phyloP scores from a whole-genome alignment of 139 green algal species.

The Zygnema circumcarinatum region DNA sequence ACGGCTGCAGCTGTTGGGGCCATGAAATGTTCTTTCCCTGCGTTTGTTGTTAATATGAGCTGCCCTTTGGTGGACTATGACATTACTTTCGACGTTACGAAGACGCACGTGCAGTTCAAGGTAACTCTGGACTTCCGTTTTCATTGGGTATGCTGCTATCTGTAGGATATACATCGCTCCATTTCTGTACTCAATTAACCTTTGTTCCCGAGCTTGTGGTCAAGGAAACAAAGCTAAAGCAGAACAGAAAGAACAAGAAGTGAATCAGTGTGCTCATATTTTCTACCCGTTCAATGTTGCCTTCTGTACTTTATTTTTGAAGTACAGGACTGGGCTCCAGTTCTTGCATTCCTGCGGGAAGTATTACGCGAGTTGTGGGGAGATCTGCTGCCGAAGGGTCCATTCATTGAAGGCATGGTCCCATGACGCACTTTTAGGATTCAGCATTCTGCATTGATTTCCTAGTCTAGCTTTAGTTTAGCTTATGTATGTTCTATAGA shows the following conservation, averaged over 20 bases:
- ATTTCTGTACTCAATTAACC: background rate
- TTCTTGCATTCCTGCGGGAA: slow-evolving; percentile 25
- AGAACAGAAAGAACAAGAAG: too few species aligned
- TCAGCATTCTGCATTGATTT: background rate
- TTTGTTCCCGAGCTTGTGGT: background rate
- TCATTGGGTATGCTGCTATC: too few species aligned
- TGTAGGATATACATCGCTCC: background rate
- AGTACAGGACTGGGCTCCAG: slow-evolving; percentile 21
- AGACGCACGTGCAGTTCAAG: slow-evolving; percentile 51
- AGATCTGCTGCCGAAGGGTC: background rate
- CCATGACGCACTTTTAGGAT: background rate
- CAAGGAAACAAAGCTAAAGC: background rate
- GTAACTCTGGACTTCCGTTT: too few species aligned
- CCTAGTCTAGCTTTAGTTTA: too few species aligned
- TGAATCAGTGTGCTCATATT: too few species aligned
- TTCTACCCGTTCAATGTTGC: too few species aligned
- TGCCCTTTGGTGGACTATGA: slow-evolving; percentile 40
- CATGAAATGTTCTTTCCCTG: background rate
- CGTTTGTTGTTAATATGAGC: slow-evolving; percentile 36
- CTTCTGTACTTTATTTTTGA: background rate
- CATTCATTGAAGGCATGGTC: background rate
- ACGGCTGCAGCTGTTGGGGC: background rate
- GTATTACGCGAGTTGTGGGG: slow-evolving; percentile 2
- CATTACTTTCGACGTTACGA: slow-evolving; percentile 38
- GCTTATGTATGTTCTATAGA: too few species aligned